These are phyloP conservation scores for Pseudocercospora fuligena DNA, from an alignment of 2,329 filamentous ascomycete genomes.

Conservation along the genomic window DNA sequence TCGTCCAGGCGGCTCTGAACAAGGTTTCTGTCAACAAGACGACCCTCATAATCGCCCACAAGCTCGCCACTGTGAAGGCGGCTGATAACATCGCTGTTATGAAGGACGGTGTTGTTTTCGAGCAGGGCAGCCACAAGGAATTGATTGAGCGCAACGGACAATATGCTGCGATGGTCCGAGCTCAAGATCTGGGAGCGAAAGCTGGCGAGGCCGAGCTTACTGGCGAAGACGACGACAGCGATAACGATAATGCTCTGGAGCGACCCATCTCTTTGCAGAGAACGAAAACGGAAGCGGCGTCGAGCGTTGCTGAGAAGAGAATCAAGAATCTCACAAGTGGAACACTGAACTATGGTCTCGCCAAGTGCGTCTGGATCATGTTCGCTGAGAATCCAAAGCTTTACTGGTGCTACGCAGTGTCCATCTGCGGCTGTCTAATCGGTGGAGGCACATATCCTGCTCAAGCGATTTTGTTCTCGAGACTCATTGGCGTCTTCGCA, in stretches of 20 bases:
- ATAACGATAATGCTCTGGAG: slow-evolving; percentile 36
- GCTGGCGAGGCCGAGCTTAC: slow-evolving; percentile 33
- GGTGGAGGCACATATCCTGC: slow-evolving; percentile 52
- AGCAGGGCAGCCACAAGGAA: slow-evolving; percentile 50
- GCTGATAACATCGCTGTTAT: slow-evolving; percentile 55
- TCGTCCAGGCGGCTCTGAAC: slow-evolving; percentile 43
- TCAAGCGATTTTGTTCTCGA: slow-evolving; percentile 57
- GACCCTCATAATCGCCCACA: slow-evolving; percentile 50
- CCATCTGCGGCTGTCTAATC: slow-evolving; percentile 41
- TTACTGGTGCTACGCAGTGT: slow-evolving; percentile 46
- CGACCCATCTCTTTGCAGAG: slow-evolving; percentile 32
- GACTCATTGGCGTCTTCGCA: slow-evolving; percentile 56
- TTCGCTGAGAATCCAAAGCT: slow-evolving; percentile 43
- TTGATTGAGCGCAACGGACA: slow-evolving; percentile 45
- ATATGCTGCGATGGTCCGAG: slow-evolving; percentile 51
- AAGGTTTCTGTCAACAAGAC: slow-evolving; percentile 40
- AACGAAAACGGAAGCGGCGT: slow-evolving; percentile 36
- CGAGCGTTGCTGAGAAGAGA: slow-evolving; percentile 39
- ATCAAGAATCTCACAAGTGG: slow-evolving; percentile 37
- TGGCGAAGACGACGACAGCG: slow-evolving; percentile 31
- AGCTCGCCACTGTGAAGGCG: slow-evolving; percentile 49
- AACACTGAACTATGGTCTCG: slow-evolving; percentile 39
- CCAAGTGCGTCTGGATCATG: slow-evolving; percentile 44
- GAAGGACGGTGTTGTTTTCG: slow-evolving; percentile 48
- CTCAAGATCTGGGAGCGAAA: slow-evolving; percentile 52